Percentiles rank a stretch among this genome's conserved stretches.
Conservation (phyloP, 2,329 filamentous ascomycete genomes). For the Raffaelea ambrosiae region DNA sequence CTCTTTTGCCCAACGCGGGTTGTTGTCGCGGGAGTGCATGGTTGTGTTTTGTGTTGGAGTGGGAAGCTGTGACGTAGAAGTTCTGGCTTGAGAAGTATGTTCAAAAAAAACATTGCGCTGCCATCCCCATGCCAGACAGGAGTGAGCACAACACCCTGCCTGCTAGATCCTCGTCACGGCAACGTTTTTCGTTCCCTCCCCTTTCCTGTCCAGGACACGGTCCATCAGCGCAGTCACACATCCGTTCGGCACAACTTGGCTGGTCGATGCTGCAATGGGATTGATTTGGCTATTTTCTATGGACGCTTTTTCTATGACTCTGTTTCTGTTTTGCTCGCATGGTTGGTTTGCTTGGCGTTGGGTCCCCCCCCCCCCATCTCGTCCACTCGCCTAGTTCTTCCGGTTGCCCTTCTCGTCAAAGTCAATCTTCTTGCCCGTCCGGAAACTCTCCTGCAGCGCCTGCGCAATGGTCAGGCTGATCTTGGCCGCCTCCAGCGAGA, state of each 20-base stretch:
- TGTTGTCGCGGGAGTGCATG: no score
- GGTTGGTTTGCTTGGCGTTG: no score
- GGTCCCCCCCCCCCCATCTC: no score
- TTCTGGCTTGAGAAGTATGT: no score
- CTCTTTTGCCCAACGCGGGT: no score
- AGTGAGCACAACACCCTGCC: no score
- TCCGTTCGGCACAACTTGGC: neutral
- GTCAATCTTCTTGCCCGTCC: neutral
- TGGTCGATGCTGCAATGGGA: neutral
- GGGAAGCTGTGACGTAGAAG: no score
- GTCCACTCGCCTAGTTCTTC: neutral
- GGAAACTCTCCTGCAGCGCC: neutral
- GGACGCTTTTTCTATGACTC: neutral
- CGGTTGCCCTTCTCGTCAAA: neutral
- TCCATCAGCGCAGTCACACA: neutral
- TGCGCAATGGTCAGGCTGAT: neutral
- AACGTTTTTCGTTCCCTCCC: no score
- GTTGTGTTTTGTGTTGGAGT: no score
- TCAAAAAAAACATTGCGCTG: no score
- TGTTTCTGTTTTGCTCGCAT: neutral
- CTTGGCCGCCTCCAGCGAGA: neutral
- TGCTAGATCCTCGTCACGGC: no score
- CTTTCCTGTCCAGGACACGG: neutral
- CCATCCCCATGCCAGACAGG: no score
- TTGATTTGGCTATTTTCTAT: neutral